These are phyloP conservation scores for Russula sp. DNA, from an alignment of 768 basidiomycete species.

Conservation along the genomic window DNA sequence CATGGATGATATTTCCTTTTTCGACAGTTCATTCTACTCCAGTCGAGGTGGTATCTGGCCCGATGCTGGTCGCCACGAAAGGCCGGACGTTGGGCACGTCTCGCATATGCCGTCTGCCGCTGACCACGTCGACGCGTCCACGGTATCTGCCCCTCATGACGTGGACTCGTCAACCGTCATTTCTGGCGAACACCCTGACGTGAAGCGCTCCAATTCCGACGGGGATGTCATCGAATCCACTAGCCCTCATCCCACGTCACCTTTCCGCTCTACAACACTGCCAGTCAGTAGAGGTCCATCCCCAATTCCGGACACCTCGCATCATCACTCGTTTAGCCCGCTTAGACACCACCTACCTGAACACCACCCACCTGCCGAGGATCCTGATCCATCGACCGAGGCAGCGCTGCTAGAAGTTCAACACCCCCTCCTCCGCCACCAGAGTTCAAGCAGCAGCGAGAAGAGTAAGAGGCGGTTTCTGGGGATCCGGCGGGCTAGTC, in stretches of 20 bases:
- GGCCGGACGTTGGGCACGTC: conserved; percentile 19
- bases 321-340: neutral
- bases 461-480: conserved; percentile 27
- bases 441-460: conserved; percentile 21
- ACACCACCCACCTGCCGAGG: conserved; percentile 5
- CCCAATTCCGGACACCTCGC: conserved; percentile 10
- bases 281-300: conserved; percentile 18
- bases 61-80: conserved; percentile 58
- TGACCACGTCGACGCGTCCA: conserved; percentile 33
- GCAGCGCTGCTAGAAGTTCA: conserved; percentile 3
- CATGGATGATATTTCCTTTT: conserved; percentile 98
- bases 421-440: conserved; percentile 19
- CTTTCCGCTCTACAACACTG: neutral
- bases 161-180: conserved; percentile 27
- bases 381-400: conserved; percentile 9
- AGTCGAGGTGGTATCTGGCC: conserved; percentile 89
- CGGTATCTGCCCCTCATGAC: conserved; percentile 40
- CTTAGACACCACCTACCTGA: neutral
- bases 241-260: conserved; percentile 6
- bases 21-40: conserved; percentile 62
- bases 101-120: conserved; percentile 9
- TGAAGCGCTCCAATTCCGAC: conserved; percentile 37
- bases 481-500: conserved; percentile 17
- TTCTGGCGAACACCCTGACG: conserved; percentile 24
- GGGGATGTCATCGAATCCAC: conserved; percentile 31